Conservation (phyloP, 2,329 filamentous ascomycete genomes). For the Stromatinia cepivora region DNA sequence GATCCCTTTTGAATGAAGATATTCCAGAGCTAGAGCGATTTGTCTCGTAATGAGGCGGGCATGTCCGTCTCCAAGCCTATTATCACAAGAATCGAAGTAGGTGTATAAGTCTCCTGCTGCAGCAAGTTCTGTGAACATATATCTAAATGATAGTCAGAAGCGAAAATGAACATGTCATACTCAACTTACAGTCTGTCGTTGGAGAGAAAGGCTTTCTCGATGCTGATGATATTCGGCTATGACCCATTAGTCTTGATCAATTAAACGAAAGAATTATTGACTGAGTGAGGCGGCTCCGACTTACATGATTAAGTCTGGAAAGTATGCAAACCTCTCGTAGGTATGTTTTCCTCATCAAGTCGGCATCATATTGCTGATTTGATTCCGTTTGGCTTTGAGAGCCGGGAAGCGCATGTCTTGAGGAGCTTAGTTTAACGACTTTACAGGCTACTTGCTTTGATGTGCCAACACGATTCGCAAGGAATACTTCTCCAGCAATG, state of each 20-base stretch:
- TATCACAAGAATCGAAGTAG: conserved; percentile 34
- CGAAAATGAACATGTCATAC: conserved; percentile 2
- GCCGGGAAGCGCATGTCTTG: neutral
- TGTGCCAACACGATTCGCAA: conserved; percentile 53
- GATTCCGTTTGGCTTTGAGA: neutral
- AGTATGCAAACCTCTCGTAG: conserved; percentile 55
- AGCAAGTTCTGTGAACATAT: conserved; percentile 59
- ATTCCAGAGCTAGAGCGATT: conserved; percentile 37
- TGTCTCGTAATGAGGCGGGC: conserved; percentile 38
- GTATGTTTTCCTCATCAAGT: conserved; percentile 43
- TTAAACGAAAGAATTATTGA: neutral
- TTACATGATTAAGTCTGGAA: conserved; percentile 54
- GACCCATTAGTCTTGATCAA: conserved; percentile 5
- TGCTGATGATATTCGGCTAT: conserved; percentile 56
- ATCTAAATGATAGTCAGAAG: conserved; percentile 42
- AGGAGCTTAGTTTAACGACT: conserved; percentile 52
- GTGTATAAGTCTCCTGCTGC: conserved; percentile 45
- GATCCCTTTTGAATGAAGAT: conserved; percentile 37
- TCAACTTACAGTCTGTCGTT: conserved; percentile 48
- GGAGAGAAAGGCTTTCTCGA: conserved; percentile 53
- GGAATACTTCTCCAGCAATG: conserved; percentile 53
- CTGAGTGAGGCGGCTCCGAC: conserved; percentile 29
- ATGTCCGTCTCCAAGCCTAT: conserved; percentile 33
- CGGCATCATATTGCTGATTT: conserved; percentile 16
- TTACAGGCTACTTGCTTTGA: conserved; percentile 69